Evolutionary conservation across 1,284 basidiomycete species (phyloP).

Genomic region (Ganoderma resinaceum): DNA sequence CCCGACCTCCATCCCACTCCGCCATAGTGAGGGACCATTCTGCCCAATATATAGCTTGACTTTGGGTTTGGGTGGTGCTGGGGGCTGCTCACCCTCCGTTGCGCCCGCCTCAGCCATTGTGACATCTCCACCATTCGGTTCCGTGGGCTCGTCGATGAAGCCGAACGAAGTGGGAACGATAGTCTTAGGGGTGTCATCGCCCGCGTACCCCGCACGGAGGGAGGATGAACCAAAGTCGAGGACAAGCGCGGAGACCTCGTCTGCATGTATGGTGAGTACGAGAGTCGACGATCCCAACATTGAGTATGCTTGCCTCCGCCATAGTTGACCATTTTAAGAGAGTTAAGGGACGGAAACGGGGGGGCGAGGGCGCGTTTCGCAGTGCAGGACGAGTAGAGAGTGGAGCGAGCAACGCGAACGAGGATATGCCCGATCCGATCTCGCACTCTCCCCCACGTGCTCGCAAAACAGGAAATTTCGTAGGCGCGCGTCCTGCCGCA

Average conservation of each 20-base stretch:
- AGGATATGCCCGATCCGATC: conserved; percentile 42
- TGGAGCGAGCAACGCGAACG: conserved; percentile 10
- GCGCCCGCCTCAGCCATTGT: conserved; percentile 59
- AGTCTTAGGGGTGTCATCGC: conserved; percentile 95
- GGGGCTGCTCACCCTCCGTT: conserved; percentile 39
- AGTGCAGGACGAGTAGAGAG: conserved; percentile 19
- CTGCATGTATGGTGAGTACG: conserved; percentile 45
- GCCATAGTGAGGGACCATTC: conserved; percentile 92
- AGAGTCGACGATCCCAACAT: conserved; percentile 1
- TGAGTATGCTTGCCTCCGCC: conserved; percentile 63
- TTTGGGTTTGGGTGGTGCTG: conserved; percentile 37
- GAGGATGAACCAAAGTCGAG: conserved; percentile 94
- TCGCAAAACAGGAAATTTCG: conserved; percentile 28
- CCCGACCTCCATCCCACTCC: conserved; percentile 85
- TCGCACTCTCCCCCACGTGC: conserved; percentile 31
- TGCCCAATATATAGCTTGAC: conserved; percentile 88
- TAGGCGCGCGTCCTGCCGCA: conserved; percentile 23
- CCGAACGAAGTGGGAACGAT: conserved; percentile 93
- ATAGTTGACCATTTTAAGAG: conserved; percentile 67
- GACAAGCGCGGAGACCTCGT: conserved; percentile 95
- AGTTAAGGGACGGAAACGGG: too few relatives aligned
- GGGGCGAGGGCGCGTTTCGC: conserved; percentile 38
- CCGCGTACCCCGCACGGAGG: conserved; percentile 94
- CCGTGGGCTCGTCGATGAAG: conserved; percentile 51
- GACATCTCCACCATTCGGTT: conserved; percentile 54